These are phyloP conservation scores for Amphichorda felina DNA, from an alignment of 2,329 filamentous ascomycete genomes.

Conservation along the genomic window DNA sequence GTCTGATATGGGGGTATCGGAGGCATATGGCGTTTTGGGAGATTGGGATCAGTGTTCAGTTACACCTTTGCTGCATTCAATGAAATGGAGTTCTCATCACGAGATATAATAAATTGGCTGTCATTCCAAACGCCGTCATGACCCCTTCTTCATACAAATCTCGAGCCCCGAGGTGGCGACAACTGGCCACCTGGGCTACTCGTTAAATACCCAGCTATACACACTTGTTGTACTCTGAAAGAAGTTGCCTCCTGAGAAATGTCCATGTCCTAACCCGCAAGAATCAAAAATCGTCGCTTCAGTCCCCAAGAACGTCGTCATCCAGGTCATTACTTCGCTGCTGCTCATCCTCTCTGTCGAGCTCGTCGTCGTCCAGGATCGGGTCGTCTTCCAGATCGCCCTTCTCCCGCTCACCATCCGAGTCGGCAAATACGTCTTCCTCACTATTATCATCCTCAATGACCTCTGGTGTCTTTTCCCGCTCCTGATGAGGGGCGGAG, in stretches of 20 bases:
- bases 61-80: neutral
- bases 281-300: conserved; percentile 6
- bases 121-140: neutral
- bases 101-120: neutral
- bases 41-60: too few relatives aligned
- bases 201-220: too few relatives aligned
- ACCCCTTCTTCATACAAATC: neutral
- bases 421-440: conserved; percentile 23
- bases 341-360: conserved; percentile 17
- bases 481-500: conserved; percentile 4
- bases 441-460: conserved; percentile 33
- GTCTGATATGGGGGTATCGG: too few relatives aligned
- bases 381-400: conserved; percentile 38
- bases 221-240: too few relatives aligned
- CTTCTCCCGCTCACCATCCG: conserved; percentile 23
- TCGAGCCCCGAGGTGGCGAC: neutral
- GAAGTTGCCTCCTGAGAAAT: too few relatives aligned
- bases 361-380: conserved; percentile 21
- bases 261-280: too few relatives aligned
- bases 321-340: conserved; percentile 24
- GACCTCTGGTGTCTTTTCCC: conserved; percentile 11
- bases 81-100: neutral
- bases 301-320: conserved; percentile 34
- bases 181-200: too few relatives aligned
- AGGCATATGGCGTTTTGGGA: too few relatives aligned